Base-by-base conservation (phyloP, 2,329 filamentous ascomycete genomes). In the Aspergillus awamori region DNA sequence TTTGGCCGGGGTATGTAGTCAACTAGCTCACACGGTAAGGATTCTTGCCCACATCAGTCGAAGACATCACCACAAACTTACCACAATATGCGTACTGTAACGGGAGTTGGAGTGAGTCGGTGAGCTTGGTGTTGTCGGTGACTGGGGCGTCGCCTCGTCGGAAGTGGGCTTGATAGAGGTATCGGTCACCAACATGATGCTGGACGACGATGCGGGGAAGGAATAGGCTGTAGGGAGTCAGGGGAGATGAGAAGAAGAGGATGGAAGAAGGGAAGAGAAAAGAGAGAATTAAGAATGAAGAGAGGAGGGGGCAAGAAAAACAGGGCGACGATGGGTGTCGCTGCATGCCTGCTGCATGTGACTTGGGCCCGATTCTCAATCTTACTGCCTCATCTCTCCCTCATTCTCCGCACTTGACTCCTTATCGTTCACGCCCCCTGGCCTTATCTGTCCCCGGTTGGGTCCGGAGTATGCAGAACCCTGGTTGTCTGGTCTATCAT, bases 1-100 rank as follows among this genome's bases (percentile, higher is more conserved):
- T 92, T 79, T 97, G 94, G 69, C 92, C 93, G 28, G 94, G 94
- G 77, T 98, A 97, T 5, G 93, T 97, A 54, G 89, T 91, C 67
- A 91, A 75, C 72, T 76, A 60, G 17, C 20, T 13, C 24, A 15
- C 7, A 51, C 30, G 57, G 72, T 45, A 73, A 61, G 5, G 10
- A 43, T 17, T n/a, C 7, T 28, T n/a, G 1, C 17, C 2, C 15
- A 10, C 7, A 5, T 22, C 2, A 48, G n/a, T 30, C 2, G 20
- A 33, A 30, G 8, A 28, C 41, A 10, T 4, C 22, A 8, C 6
- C 24, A 58, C 48, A 38, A 30, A 54, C 72, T 53, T 71, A 76
- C 74, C 48, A 74, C 71, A 24, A 76, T 75, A 55, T 75, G 74
- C 53, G 69, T 75, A 63, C 74, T 76, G 60, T 72, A 73, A 26